Evolutionary conservation across 345 rosid genomes (phyloP).

Genomic region (Fremontodendron californicum): DNA sequence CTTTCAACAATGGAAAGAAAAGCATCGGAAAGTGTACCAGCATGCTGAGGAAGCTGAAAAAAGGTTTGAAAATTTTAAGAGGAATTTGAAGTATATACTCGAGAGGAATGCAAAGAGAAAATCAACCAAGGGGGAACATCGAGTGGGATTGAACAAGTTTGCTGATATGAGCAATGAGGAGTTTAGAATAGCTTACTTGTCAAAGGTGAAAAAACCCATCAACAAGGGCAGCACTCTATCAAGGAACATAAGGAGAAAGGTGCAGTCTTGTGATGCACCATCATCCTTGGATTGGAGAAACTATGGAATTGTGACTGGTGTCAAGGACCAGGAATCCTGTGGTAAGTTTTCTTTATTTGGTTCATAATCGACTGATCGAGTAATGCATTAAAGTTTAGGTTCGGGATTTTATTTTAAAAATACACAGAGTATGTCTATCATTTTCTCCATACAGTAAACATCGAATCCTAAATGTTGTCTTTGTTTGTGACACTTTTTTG

Average conservation of each 20-base stretch:
- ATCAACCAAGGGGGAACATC: constrained; percentile 9
- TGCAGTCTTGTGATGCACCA: constrained; percentile 47
- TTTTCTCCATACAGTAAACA: neutral
- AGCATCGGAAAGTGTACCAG: constrained; percentile 52
- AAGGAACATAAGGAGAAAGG: constrained; percentile 13
- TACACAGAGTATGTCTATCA: neutral
- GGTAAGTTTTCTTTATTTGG: constrained; percentile 30
- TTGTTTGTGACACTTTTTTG: neutral
- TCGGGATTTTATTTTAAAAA: neutral
- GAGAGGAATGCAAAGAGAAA: constrained; percentile 27
- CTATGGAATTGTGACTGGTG: constrained; percentile 44
- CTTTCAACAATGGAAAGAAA: constrained; percentile 46
- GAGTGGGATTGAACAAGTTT: constrained; percentile 57
- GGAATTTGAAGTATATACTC: constrained; percentile 47
- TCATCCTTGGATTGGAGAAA: constrained; percentile 68
- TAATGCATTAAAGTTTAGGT: neutral
- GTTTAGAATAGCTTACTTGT: constrained; percentile 36
- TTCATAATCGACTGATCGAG: neutral
- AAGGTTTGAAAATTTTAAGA: constrained; percentile 40
- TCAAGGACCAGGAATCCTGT: constrained; percentile 58
- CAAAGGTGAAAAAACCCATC: constrained; percentile 43
- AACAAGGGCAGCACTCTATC: constrained; percentile 15
- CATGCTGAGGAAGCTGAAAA: constrained; percentile 40
- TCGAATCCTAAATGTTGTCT: neutral
- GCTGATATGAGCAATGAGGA: constrained; percentile 69